Evolutionary conservation across 192 early-diverging fungal species (phyloP).

Genomic region (Coemansia sp.): DNA sequence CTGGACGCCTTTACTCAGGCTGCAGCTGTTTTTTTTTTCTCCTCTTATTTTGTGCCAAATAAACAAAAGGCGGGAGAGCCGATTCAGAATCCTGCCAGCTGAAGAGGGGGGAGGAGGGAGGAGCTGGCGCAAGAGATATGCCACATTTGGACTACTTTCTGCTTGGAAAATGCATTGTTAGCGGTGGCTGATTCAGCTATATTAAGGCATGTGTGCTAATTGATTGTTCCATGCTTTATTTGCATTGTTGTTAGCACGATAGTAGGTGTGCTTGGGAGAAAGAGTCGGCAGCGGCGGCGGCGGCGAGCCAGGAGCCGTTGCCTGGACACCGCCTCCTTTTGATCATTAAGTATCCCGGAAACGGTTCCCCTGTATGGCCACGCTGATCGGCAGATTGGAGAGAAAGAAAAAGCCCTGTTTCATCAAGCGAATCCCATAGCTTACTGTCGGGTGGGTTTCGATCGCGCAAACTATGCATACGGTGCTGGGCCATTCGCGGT

Average conservation of each 20-base stretch:
- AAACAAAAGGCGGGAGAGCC: background rate
- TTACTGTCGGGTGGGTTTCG: background rate
- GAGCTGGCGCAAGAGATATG: background rate
- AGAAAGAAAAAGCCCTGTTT: background rate
- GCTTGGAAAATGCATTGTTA: background rate
- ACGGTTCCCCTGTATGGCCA: background rate
- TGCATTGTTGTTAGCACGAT: background rate
- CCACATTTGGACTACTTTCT: conserved; percentile 13
- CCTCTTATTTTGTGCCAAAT: conserved; percentile 47
- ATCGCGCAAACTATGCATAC: conserved; percentile 6
- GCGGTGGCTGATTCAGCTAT: background rate
- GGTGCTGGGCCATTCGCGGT: background rate
- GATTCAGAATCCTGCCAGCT: background rate
- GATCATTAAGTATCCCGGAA: background rate
- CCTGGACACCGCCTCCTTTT: background rate
- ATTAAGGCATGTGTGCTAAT: background rate
- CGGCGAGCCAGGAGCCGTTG: background rate
- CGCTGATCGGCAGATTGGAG: background rate
- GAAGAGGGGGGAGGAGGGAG: background rate
- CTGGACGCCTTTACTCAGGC: conserved; percentile 55
- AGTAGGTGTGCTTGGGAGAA: background rate
- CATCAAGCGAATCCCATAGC: background rate
- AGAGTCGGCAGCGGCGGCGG: background rate
- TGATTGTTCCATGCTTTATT: background rate
- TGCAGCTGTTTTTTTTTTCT: conserved; percentile 49